Conservation (phyloP, 1,139 yeast genomes). For the Torulaspora globosa region DNA sequence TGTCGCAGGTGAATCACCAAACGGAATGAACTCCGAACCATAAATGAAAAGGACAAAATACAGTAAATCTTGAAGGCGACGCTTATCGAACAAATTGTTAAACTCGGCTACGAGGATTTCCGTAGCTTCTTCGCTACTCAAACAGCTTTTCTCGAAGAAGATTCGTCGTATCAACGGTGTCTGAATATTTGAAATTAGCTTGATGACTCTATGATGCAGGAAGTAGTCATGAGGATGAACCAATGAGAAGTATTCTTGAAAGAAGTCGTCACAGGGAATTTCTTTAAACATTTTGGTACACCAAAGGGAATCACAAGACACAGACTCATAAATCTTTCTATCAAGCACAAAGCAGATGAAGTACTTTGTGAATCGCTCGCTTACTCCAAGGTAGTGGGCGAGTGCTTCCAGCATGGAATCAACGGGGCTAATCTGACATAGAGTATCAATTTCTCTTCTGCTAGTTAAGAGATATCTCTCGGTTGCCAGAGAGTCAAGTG, state of each 20-base stretch:
- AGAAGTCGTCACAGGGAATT: conserved; percentile 8
- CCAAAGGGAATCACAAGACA: conserved; percentile 19
- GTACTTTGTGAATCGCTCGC: conserved; percentile 12
- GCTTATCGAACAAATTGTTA: conserved; percentile 21
- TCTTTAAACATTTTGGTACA: conserved; percentile 14
- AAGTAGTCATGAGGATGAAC: conserved; percentile 24
- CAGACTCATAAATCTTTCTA: conserved; percentile 28
- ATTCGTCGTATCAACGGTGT: conserved; percentile 16
- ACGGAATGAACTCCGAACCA: conserved; percentile 25
- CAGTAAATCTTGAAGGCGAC: conserved; percentile 21
- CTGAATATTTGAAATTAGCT: conserved; percentile 23
- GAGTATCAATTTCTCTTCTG: conserved; percentile 21
- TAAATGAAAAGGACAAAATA: conserved; percentile 28
- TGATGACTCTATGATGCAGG: conserved; percentile 26
- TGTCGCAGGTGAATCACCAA: conserved; percentile 14
- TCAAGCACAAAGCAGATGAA: conserved; percentile 30
- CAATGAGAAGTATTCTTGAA: conserved; percentile 17
- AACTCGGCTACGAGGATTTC: conserved; percentile 20
- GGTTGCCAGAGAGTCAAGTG: conserved; percentile 7
- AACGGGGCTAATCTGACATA: conserved; percentile 23
- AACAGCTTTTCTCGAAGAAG: conserved; percentile 7
- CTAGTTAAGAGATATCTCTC: conserved; percentile 8
- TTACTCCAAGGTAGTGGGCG: conserved; percentile 21
- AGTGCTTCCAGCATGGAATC: conserved; percentile 20
- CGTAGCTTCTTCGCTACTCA: conserved; percentile 4